These are phyloP conservation scores for Penicillium polonicum DNA, from an alignment of 2,329 filamentous ascomycete genomes.

Conservation along the genomic window DNA sequence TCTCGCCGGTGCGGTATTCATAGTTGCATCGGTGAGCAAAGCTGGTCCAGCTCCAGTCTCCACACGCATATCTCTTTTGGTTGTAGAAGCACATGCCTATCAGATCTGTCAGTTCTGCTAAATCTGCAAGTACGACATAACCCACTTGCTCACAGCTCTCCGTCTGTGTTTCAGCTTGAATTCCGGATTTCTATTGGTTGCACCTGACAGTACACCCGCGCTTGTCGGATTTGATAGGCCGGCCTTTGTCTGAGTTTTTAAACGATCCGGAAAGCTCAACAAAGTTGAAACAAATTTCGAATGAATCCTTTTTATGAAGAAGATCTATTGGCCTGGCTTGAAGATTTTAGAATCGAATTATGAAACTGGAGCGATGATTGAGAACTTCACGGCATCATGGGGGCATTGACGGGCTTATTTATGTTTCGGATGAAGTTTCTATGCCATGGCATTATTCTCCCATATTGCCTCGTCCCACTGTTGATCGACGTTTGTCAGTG, in stretches of 20 bases:
- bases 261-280: slow-evolving; percentile 13
- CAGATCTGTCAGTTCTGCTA: slow-evolving; percentile 31
- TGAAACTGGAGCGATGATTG: slow-evolving; percentile 35
- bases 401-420: slow-evolving; percentile 40
- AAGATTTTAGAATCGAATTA: slow-evolving; percentile 18
- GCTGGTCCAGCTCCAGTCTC: slow-evolving; percentile 91
- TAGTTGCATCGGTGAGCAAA: slow-evolving; percentile 91
- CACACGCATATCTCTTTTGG: slow-evolving; percentile 78
- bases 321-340: slow-evolving; percentile 22
- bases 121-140: slow-evolving; percentile 27
- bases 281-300: slow-evolving; percentile 27
- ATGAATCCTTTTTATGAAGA: slow-evolving; percentile 22
- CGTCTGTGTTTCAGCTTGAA: slow-evolving; percentile 37
- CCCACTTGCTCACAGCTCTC: slow-evolving; percentile 33
- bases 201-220: slow-evolving; percentile 24
- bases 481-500: slow-evolving; percentile 35
- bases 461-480: slow-evolving; percentile 26
- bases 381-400: slow-evolving; percentile 23
- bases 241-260: slow-evolving; percentile 26
- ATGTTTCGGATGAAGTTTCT: slow-evolving; percentile 37
- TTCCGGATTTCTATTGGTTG: slow-evolving; percentile 34
- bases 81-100: slow-evolving; percentile 92
- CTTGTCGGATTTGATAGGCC: slow-evolving; percentile 37
- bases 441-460: slow-evolving; percentile 26
- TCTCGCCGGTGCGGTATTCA: slow-evolving; percentile 94